Evolutionary conservation across 2,329 filamentous ascomycete species (phyloP).

Genomic region (Monascus ruber): DNA sequence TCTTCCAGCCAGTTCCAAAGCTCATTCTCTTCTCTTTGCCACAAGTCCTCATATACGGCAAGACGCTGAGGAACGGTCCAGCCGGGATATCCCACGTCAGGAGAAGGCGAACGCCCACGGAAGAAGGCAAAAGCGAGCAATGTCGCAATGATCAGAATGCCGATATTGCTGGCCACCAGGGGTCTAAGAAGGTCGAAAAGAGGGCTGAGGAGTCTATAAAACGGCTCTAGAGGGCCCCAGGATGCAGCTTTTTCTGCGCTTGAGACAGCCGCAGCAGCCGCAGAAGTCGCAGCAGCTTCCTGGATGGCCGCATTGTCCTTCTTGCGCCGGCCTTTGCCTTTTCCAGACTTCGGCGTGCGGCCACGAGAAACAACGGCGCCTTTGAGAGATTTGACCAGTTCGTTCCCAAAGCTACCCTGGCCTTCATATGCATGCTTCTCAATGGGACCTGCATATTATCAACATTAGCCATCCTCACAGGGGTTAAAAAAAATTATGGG

Average conservation of each 20-base stretch:
- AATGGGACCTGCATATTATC: slow-evolving; percentile 59
- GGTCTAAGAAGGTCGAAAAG: slow-evolving; percentile 58
- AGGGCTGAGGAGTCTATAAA: slow-evolving; percentile 59
- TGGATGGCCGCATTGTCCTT: slow-evolving; percentile 37
- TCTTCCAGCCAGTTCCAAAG: slow-evolving; percentile 92
- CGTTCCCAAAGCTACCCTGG: slow-evolving; percentile 70
- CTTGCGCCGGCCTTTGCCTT: slow-evolving; percentile 49
- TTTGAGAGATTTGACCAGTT: slow-evolving; percentile 64
- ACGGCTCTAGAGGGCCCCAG: slow-evolving; percentile 75
- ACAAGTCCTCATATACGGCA: slow-evolving; percentile 85
- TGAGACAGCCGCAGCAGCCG: slow-evolving; percentile 32
- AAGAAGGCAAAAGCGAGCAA: slow-evolving; percentile 67
- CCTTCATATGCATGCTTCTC: slow-evolving; percentile 92
- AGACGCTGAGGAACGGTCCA: slow-evolving; percentile 52
- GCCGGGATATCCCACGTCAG: slow-evolving; percentile 28
- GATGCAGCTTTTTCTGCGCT: slow-evolving; percentile 34
- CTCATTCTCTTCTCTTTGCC: slow-evolving; percentile 75
- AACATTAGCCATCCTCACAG: slow-evolving; percentile 10
- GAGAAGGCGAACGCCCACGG: slow-evolving; percentile 31
- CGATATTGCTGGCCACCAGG: slow-evolving; percentile 62
- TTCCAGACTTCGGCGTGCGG: slow-evolving; percentile 41
- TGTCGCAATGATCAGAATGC: slow-evolving; percentile 63
- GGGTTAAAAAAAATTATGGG: background rate
- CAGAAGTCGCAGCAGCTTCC: slow-evolving; percentile 32
- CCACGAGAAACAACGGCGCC: slow-evolving; percentile 58